phyloP scores from a whole-genome alignment of 139 green algal genomes.

The Chlamydomonas applanata region DNA sequence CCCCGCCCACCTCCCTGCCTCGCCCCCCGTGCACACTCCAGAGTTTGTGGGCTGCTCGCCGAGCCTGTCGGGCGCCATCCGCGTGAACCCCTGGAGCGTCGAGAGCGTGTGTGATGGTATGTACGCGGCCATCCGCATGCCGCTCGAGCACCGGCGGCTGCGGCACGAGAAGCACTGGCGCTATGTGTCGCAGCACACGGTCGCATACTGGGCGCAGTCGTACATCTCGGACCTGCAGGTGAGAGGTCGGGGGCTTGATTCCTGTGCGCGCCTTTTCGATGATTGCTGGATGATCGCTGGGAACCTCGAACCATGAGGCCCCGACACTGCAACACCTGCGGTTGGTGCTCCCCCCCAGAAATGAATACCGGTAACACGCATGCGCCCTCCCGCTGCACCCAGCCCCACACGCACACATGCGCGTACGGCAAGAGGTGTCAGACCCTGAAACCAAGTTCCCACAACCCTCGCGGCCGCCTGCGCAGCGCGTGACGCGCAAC shows the following conservation, averaged over 20 bases:
- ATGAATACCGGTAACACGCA: too few species aligned
- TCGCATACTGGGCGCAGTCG: constrained; percentile 88
- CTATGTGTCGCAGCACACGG: constrained; percentile 93
- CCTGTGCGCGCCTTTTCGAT: too few species aligned
- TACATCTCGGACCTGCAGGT: constrained; percentile 76
- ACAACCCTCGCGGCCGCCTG: neutral
- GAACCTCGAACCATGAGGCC: too few species aligned
- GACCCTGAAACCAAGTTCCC: too few species aligned
- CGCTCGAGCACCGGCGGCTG: constrained; percentile 65
- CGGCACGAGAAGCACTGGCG: constrained; percentile 97
- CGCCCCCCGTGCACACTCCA: constrained; percentile 10
- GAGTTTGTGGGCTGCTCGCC: constrained; percentile 99
- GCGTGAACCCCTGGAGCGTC: constrained; percentile 96
- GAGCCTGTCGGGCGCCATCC: constrained; percentile 87
- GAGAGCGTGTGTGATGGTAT: constrained; percentile 89
- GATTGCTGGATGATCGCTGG: too few species aligned
- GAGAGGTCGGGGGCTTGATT: neutral
- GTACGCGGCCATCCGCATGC: constrained; percentile 73
- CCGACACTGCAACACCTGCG: too few species aligned
- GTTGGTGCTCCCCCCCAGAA: too few species aligned
- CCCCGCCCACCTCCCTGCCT: neutral
- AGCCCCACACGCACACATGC: too few species aligned
- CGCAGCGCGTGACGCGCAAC: constrained; percentile 55
- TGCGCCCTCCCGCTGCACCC: too few species aligned
- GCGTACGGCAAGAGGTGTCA: too few species aligned